phyloP scores from a whole-genome alignment of 768 basidiomycete species.

The Exsudoporus frostii region DNA sequence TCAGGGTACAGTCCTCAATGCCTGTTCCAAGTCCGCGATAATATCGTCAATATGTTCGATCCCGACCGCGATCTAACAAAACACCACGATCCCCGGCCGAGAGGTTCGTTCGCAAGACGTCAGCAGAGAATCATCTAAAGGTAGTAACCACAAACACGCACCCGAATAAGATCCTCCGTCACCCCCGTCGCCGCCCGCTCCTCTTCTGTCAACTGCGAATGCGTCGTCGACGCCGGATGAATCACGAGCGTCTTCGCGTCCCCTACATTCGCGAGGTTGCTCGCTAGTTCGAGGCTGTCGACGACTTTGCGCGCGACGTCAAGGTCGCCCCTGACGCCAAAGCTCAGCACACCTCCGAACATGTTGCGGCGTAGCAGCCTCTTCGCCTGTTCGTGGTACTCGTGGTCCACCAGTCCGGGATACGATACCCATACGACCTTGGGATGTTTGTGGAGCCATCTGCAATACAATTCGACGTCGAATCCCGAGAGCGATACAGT shows the following conservation, averaged over 20 bases:
- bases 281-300: conserved; percentile 37
- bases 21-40: conserved; percentile 14
- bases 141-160: conserved; percentile 19
- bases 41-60: conserved; percentile 19
- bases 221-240: conserved; percentile 76
- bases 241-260: conserved; percentile 82
- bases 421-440: conserved; percentile 18
- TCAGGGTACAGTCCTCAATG: not conserved
- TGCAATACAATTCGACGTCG: not conserved
- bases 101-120: not conserved
- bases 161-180: conserved; percentile 72
- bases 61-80: conserved; percentile 12
- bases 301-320: conserved; percentile 30
- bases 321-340: conserved; percentile 3
- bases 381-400: conserved; percentile 12
- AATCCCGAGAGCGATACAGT: not conserved
- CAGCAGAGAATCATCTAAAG: not conserved
- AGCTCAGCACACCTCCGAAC: conserved; percentile 18
- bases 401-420: conserved; percentile 8
- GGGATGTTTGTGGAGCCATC: conserved; percentile 13
- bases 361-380: conserved; percentile 1
- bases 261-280: conserved; percentile 39
- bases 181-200: conserved; percentile 69
- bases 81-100: not conserved
- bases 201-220: conserved; percentile 59